Conservation (phyloP, 2,329 filamentous ascomycete species). For the Pezicula neosporulosa region DNA sequence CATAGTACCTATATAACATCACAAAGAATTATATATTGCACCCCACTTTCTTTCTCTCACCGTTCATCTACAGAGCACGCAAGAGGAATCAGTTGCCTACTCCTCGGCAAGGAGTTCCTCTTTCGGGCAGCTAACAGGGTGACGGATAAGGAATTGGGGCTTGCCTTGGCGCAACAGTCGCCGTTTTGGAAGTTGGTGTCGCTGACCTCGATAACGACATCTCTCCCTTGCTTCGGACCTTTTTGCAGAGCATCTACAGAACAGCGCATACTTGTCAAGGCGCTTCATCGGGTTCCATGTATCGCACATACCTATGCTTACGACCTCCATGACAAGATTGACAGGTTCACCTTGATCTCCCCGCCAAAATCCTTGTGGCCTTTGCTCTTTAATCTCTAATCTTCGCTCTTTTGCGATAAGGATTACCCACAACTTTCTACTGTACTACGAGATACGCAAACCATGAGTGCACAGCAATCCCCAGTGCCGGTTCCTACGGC, state of each 20-base stretch:
- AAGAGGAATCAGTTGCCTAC: background rate
- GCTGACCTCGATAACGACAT: background rate
- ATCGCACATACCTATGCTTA: background rate
- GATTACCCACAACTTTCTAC: too few relatives aligned
- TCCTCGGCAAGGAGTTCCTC: background rate
- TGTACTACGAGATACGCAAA: background rate
- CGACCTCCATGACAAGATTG: conserved; percentile 3
- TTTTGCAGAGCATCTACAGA: background rate
- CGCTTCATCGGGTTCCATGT: background rate
- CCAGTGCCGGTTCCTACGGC: conserved; percentile 11
- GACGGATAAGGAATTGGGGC: background rate
- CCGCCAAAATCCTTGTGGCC: background rate
- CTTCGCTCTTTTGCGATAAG: too few relatives aligned
- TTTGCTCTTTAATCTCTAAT: too few relatives aligned
- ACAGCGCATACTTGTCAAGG: background rate
- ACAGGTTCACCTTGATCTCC: background rate
- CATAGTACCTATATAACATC: too few relatives aligned
- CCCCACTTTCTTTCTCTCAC: too few relatives aligned
- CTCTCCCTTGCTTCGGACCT: background rate
- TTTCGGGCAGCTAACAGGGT: background rate
- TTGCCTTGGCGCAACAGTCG: background rate
- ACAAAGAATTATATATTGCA: too few relatives aligned
- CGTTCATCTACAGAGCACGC: too few relatives aligned
- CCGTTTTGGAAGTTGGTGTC: background rate
- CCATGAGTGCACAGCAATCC: conserved; percentile 21